Evolutionary conservation across 176 grass and related monocot genomes (phyloP), one percentile per base, ranked within the genome.

Genomic region (Aegilops speltoides): DNA sequence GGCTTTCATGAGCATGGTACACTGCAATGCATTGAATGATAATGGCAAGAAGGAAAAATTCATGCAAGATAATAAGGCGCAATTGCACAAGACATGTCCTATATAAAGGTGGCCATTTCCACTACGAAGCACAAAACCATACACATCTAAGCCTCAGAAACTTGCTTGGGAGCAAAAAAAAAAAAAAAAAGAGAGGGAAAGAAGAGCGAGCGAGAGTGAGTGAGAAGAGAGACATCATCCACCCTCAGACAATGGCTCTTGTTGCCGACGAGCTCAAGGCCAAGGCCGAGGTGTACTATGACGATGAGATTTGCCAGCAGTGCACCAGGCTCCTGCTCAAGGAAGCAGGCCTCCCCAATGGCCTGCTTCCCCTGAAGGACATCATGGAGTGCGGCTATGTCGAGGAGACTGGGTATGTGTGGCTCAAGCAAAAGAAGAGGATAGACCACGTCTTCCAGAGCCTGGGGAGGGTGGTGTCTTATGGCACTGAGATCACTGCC

Each of bases 391-490:
- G 93, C 24, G 97, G 97, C 4, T 88, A 91, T 43, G 72, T 94
- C 3, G 83, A 96, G 85, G 97, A 94, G 79, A 94, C 97, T 20
- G 97, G 97, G n/a, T 99, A 87, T 81, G 93, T 99, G 24, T 99
- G 97, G 97, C 90, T 99, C 32, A 99, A 94, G 85, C 97, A 99
- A 71, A 96, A 90, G 90, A 87, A 93, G 83, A 99, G 90, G 89
- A 86, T 91, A 8, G 94, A 99, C 76, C 92, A 99, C 73, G 14
- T 33, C 59, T 99, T 99, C 81, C 57, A 83, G 60, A 76, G 83
- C 65, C 69, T 99, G 19, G 90, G 94, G 74, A 90, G 92, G 76
- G 34, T 90, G 32, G 92, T 96, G 45, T 87, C 92, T 64, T 99
- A 99, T 65, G 84, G 89, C 22, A 33, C 94, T 28, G 97, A 93